Evolutionary conservation across 768 basidiomycete genomes (phyloP), one percentile per base, ranked within the genome.

Genomic region (Auriscalpium orientale): DNA sequence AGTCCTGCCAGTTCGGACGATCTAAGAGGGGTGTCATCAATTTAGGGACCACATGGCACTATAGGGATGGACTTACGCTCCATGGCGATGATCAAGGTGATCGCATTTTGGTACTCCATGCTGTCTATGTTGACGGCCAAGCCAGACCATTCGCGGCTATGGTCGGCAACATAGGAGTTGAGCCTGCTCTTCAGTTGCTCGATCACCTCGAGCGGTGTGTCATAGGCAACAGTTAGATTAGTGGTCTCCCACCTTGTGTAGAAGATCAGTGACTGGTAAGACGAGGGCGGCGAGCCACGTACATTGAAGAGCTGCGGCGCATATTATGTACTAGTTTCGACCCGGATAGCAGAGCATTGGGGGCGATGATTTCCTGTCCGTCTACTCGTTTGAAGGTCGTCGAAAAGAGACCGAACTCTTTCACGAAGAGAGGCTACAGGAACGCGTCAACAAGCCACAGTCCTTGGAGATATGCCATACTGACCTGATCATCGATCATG

Each of bases 1-100:
- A 91, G 65, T 91, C 87, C 65, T 91, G 89, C 89, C 89, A 91
- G 65, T 89, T 89, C 38, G 83, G 78, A 52, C 85, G 82, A 69
- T 90, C 85, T 87, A 40, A 21, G 22, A 16, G n/a, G 56, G 34
- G 44, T 46, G 45, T 35, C 34, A 40, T 36, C 20, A 34, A 6
- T 5, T 15, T 15, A 15, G 44, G 8, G n/a, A 45, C n/a, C 44
- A 45, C 20, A 20, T 3, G 22, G 13, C 22, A 55, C 13, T 44
- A 22, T 56, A 37, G 49, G 38, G 47, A 18, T n/a, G 48, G 20
- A 76, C 84, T 68, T 68, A 81, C 87, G 89, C 69, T 91, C 88
- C 66, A 91, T 77, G 35, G 80, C 80, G 51, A 90, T 77, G 45
- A 78, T 77, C 56, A 90, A 73, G 62, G 78, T 68, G 54, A 90